Evolutionary conservation across 1,139 yeast genomes (phyloP).

Genomic region (Yamadazyma kanchanaburiensis): DNA sequence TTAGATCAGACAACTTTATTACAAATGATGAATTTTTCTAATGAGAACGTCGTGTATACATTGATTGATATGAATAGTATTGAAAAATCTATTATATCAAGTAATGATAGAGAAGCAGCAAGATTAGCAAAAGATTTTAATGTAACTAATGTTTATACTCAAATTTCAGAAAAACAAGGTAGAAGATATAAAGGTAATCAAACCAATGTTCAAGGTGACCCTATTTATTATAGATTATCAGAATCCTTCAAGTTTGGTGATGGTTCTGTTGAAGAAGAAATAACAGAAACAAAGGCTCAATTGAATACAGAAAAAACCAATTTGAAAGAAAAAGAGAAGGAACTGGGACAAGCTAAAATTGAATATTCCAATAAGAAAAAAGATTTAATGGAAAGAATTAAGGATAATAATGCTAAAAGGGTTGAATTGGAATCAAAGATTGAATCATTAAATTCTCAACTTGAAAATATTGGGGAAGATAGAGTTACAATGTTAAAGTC

Average conservation of each 20-base stretch:
- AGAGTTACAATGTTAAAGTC: conserved; percentile 7
- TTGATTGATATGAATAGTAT: conserved; percentile 63
- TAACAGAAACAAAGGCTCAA: conserved; percentile 11
- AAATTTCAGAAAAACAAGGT: conserved; percentile 39
- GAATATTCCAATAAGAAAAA: conserved; percentile 10
- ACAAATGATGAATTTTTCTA: conserved; percentile 56
- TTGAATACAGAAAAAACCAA: conserved; percentile 11
- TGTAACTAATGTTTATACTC: conserved; percentile 46
- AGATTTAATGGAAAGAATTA: conserved; percentile 12
- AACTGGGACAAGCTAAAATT: conserved; percentile 10
- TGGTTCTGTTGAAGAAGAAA: conserved; percentile 15
- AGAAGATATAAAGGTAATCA: conserved; percentile 35
- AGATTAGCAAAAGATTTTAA: not conserved
- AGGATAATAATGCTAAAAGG: conserved; percentile 15
- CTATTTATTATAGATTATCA: conserved; percentile 40
- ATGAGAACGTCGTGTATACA: conserved; percentile 54
- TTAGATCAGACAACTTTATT: conserved; percentile 39
- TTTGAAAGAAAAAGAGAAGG: conserved; percentile 11
- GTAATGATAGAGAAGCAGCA: conserved; percentile 20
- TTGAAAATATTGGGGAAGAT: conserved; percentile 22
- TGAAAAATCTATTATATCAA: conserved; percentile 56
- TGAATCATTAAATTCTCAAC: too few species aligned
- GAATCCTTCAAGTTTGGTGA: conserved; percentile 29
- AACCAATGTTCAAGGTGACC: conserved; percentile 55
- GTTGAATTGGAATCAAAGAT: conserved; percentile 13